Evolutionary conservation across 768 basidiomycete species (phyloP).

Genomic region (Amanita thiersii): DNA sequence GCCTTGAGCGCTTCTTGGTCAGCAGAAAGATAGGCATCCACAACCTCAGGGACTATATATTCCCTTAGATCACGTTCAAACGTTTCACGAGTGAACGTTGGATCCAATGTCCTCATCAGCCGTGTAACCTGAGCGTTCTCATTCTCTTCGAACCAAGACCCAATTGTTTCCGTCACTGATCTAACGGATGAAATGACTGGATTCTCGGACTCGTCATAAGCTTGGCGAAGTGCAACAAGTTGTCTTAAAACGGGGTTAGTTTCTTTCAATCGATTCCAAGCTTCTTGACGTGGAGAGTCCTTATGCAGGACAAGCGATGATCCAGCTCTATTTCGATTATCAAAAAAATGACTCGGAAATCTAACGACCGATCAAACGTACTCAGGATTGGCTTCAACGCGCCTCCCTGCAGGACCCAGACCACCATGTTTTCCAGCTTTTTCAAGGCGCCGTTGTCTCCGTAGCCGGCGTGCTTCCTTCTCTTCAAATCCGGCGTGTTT

Average conservation of each 20-base stretch:
- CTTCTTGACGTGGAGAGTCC: slow-evolving; percentile 69
- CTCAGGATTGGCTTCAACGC: slow-evolving; percentile 72
- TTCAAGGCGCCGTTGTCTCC: slow-evolving; percentile 71
- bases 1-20: slow-evolving; percentile 77
- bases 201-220: slow-evolving; percentile 91
- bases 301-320: slow-evolving; percentile 79
- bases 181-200: slow-evolving; percentile 78
- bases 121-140: slow-evolving; percentile 95
- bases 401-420: slow-evolving; percentile 33
- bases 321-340: slow-evolving; percentile 56
- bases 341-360: slow-evolving; percentile 4
- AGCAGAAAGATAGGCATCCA: slow-evolving; percentile 90
- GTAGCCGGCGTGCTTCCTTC: slow-evolving; percentile 77
- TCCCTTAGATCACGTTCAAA: slow-evolving; percentile 90
- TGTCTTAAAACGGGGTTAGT: slow-evolving; percentile 69
- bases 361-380: slow-evolving; percentile 30
- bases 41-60: slow-evolving; percentile 96
- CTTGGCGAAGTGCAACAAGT: slow-evolving; percentile 49
- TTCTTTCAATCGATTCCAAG: slow-evolving; percentile 74
- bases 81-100: slow-evolving; percentile 73
- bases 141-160: slow-evolving; percentile 93
- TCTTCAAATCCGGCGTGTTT: slow-evolving; percentile 97
- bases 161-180: slow-evolving; percentile 76
- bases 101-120: slow-evolving; percentile 83
- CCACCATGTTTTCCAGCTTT: slow-evolving; percentile 76